phyloP scores from a whole-genome alignment of 805 yeast species.

The Yarrowia keelungensis region DNA sequence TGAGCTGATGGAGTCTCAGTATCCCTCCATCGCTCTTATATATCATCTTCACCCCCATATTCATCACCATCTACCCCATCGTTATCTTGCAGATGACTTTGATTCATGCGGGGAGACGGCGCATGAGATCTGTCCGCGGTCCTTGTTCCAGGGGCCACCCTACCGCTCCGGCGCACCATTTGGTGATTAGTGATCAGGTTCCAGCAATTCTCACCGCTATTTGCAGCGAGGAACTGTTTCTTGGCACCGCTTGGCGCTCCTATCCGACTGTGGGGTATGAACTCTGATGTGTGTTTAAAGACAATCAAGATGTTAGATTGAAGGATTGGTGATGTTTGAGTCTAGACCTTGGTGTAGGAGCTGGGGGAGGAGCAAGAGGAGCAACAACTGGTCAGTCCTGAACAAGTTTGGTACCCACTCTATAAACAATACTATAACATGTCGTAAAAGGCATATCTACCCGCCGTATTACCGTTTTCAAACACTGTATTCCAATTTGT shows the following conservation, averaged over 20 bases:
- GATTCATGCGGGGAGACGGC: constrained; percentile 26
- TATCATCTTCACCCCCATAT: constrained; percentile 2
- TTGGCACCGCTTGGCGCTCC: constrained; percentile 16
- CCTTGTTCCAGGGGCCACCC: constrained; percentile 22
- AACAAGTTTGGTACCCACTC: no score
- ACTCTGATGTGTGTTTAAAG: background rate
- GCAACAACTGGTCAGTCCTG: no score
- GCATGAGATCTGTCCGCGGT: constrained; percentile 9
- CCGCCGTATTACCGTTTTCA: no score
- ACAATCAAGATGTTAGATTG: no score
- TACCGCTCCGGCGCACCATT: constrained; percentile 2
- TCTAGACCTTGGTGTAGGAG: background rate
- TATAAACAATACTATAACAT: no score
- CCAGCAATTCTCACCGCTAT: background rate
- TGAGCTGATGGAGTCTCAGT: background rate
- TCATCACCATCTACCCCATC: constrained; percentile 32
- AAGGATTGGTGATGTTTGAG: background rate
- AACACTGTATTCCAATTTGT: no score
- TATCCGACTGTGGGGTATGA: constrained; percentile 37
- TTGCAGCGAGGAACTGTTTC: background rate
- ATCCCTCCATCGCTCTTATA: background rate
- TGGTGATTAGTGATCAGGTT: constrained; percentile 16
- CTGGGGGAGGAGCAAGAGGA: no score
- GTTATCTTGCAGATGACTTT: constrained; percentile 24
- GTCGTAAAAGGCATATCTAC: no score